Evolutionary conservation across 2,329 filamentous ascomycete species (phyloP).

Genomic region (Teratosphaeria epicoccoides): DNA sequence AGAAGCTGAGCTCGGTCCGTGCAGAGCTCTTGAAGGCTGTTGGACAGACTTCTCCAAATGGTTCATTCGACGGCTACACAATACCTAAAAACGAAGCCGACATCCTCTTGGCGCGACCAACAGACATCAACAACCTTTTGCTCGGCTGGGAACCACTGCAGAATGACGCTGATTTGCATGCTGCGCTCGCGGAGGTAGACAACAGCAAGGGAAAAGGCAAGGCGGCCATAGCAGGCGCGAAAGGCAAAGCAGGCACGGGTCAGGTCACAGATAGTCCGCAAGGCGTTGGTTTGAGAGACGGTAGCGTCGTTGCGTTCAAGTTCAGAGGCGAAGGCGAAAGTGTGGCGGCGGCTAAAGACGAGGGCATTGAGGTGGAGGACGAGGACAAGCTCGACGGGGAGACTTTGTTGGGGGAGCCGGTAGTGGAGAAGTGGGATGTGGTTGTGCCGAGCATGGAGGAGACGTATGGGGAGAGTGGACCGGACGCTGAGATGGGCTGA

Average conservation of each 20-base stretch:
- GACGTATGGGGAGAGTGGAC: conserved; percentile 12
- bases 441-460: conserved; percentile 24
- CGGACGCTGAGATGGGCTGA: background rate
- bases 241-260: conserved; percentile 24
- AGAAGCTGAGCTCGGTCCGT: conserved; percentile 32
- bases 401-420: conserved; percentile 1
- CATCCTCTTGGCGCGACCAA: conserved; percentile 32
- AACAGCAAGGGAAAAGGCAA: conserved; percentile 32
- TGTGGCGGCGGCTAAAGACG: background rate
- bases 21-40: conserved; percentile 32
- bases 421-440: conserved; percentile 24
- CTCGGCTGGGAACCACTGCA: conserved; percentile 32
- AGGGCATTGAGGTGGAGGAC: conserved; percentile 7
- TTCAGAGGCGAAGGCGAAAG: conserved; percentile 17
- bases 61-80: conserved; percentile 24
- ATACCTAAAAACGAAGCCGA: conserved; percentile 31
- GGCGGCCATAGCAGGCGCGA: conserved; percentile 13
- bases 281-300: conserved; percentile 24
- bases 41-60: conserved; percentile 27
- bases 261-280: conserved; percentile 27
- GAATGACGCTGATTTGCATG: conserved; percentile 10
- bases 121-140: conserved; percentile 30
- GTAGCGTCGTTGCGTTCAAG: conserved; percentile 26
- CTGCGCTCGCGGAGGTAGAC: conserved; percentile 15
- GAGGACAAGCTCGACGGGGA: conserved; percentile 8